These are phyloP conservation scores for Ligustrum vulgare DNA, from an alignment of 257 asterid species.

Conservation along the genomic window DNA sequence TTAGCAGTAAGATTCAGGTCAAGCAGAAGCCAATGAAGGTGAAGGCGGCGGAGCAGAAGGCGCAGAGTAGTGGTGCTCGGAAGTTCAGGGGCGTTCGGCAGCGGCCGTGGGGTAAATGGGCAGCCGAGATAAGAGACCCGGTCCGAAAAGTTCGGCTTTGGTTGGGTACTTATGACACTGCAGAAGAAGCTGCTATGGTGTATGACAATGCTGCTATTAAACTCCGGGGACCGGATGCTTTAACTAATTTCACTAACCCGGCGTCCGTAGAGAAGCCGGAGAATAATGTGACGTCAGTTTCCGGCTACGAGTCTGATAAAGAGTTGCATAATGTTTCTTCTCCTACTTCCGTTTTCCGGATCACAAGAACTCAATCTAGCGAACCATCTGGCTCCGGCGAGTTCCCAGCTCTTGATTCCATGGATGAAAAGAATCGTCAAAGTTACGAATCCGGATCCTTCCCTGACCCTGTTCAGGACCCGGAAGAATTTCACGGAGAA, in stretches of 20 bases:
- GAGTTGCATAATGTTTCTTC: slow-evolving; percentile 22
- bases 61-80: slow-evolving; percentile 6
- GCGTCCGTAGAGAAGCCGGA: slow-evolving; percentile 2
- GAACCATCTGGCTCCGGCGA: slow-evolving; percentile 10
- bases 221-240: slow-evolving; percentile 49
- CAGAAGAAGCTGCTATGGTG: slow-evolving; percentile 50
- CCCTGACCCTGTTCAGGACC: not conserved
- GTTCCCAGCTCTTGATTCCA: slow-evolving; percentile 6
- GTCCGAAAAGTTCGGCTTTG: slow-evolving; percentile 42
- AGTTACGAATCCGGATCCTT: slow-evolving; percentile 8
- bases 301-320: slow-evolving; percentile 23
- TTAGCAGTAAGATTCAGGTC: not conserved
- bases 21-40: slow-evolving; percentile 16
- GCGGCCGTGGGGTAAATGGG: slow-evolving; percentile 42
- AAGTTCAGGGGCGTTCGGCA: slow-evolving; percentile 52
- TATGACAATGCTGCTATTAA: slow-evolving; percentile 49
- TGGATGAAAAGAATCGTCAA: slow-evolving; percentile 3
- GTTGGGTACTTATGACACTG: slow-evolving; percentile 15
- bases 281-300: slow-evolving; percentile 7
- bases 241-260: slow-evolving; percentile 41
- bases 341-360: slow-evolving; percentile 53
- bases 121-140: slow-evolving; percentile 48
- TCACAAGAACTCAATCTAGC: slow-evolving; percentile 27
- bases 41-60: not conserved
- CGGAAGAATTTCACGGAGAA: slow-evolving; percentile 9